Conservation (phyloP, 345 rosid species). For the Boechera divaricarpa region DNA sequence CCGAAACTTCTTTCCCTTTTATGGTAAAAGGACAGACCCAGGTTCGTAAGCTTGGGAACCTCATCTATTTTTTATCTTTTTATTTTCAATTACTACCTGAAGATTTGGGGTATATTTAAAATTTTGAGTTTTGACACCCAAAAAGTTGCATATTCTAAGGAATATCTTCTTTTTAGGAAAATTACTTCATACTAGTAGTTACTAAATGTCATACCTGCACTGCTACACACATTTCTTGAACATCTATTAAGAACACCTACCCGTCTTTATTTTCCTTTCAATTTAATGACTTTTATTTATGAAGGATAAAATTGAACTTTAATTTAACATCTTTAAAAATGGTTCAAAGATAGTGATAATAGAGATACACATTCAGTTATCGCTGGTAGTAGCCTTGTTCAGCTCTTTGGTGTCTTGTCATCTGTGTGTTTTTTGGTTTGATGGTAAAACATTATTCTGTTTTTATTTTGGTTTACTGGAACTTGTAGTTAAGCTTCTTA, state of each 20-base stretch:
- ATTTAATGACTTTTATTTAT: not conserved
- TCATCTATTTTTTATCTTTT: not conserved
- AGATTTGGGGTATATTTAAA: not conserved
- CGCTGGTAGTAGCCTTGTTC: not conserved
- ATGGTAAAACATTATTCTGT: not conserved
- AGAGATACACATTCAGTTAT: not conserved
- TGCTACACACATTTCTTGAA: constrained; percentile 8
- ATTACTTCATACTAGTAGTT: not conserved
- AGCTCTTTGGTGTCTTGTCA: not conserved
- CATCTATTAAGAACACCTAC: constrained; percentile 12
- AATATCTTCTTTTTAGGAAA: constrained; percentile 19
- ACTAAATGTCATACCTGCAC: constrained; percentile 1
- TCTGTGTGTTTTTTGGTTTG: not conserved
- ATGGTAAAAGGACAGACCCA: not conserved
- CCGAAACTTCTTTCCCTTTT: constrained; percentile 9
- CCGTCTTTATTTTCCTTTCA: not conserved
- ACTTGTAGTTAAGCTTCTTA: not conserved
- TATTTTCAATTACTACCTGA: not conserved
- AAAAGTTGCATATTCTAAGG: constrained; percentile 36
- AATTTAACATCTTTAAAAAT: not conserved
- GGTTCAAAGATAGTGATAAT: constrained; percentile 3
- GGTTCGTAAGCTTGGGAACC: constrained; percentile 2
- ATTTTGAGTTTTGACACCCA: not conserved
- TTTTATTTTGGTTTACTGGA: not conserved
- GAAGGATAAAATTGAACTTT: not conserved